A percentile compares a stretch with the other conserved stretches of the same genome.
Conservation (phyloP, 768 basidiomycete genomes). For the Atractiella rhizophila region DNA sequence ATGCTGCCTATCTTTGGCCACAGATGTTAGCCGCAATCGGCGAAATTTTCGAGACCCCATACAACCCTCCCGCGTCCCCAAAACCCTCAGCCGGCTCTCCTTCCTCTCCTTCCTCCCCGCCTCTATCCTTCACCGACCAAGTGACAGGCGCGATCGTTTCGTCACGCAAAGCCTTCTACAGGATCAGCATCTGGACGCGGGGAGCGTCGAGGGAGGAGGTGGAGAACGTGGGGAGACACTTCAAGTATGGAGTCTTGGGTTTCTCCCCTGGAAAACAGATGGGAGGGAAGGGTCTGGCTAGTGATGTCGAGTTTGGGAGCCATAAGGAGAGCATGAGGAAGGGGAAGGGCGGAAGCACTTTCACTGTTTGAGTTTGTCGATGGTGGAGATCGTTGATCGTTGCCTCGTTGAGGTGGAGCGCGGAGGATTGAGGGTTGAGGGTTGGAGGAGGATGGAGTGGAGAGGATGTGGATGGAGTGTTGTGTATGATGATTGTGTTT, state of each 20-base stretch:
- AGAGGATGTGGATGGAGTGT: too few relatives aligned
- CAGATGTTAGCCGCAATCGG: conserved; percentile 99
- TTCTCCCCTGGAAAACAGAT: conserved; percentile 20
- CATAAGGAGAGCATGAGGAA: too few relatives aligned
- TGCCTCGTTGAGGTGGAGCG: too few relatives aligned
- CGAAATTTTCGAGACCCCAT: conserved; percentile 83
- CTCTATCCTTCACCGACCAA: conserved; percentile 26
- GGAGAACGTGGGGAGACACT: conserved; percentile 28
- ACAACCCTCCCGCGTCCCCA: conserved; percentile 16
- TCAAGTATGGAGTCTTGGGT: conserved; percentile 73
- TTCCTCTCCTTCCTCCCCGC: conserved; percentile 27
- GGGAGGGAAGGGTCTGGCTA: conserved; percentile 11
- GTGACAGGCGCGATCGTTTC: conserved; percentile 84
- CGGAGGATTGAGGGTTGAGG: too few relatives aligned
- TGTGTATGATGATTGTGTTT: too few relatives aligned
- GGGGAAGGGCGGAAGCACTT: too few relatives aligned
- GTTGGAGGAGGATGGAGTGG: too few relatives aligned
- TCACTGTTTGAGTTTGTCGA: too few relatives aligned
- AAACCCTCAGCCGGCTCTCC: conserved; percentile 19
- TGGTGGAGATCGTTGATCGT: too few relatives aligned
- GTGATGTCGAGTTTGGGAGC: conserved; percentile 17
- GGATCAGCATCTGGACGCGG: conserved; percentile 93
- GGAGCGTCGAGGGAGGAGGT: conserved; percentile 21
- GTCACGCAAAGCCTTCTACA: conserved; percentile 79
- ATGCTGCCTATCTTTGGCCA: background rate